Evolutionary conservation across 23 red algal genomes (phyloP).

Genomic region (Gracilaria domingensis): DNA sequence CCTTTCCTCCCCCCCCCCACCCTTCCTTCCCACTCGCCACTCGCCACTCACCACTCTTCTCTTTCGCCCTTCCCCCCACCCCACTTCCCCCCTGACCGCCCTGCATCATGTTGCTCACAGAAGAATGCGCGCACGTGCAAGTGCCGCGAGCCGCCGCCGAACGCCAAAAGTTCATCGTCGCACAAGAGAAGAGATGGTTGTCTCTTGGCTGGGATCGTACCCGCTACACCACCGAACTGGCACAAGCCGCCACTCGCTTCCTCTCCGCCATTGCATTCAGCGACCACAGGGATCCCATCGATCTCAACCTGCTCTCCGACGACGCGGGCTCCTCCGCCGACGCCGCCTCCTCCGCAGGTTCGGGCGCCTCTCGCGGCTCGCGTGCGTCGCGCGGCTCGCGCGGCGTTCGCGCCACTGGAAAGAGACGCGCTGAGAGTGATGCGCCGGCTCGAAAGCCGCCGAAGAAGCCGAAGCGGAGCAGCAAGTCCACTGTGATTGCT

Average conservation of each 20-base stretch:
- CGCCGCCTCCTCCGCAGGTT: slow-evolving; percentile 46
- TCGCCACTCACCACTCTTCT: neutral
- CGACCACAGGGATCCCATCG: slow-evolving; percentile 68
- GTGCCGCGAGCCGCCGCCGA: slow-evolving; percentile 58
- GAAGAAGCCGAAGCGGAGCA: slow-evolving; percentile 40
- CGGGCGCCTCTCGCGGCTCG: slow-evolving; percentile 21
- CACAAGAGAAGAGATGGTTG: slow-evolving; percentile 65
- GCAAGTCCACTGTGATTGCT: slow-evolving; percentile 54
- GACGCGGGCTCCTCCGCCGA: slow-evolving; percentile 49
- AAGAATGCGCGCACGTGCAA: slow-evolving; percentile 48
- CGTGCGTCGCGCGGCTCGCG: slow-evolving; percentile 3
- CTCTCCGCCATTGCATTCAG: slow-evolving; percentile 78
- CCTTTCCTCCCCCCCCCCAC: neutral
- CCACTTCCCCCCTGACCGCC: neutral
- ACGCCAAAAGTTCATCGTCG: slow-evolving; percentile 73
- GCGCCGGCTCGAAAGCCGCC: slow-evolving; percentile 42
- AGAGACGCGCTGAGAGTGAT: slow-evolving; percentile 6
- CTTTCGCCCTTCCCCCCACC: neutral
- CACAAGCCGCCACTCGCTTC: slow-evolving; percentile 44
- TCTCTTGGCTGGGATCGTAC: slow-evolving; percentile 64
- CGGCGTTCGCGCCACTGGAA: neutral
- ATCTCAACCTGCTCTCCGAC: slow-evolving; percentile 60
- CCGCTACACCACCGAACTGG: slow-evolving; percentile 55
- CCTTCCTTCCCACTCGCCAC: neutral
- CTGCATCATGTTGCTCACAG: slow-evolving; percentile 58